A percentile compares a stretch with the other conserved stretches of the same genome.
phyloP scores from a whole-genome alignment of 2,329 filamentous ascomycete species.

The Claviceps africana region DNA sequence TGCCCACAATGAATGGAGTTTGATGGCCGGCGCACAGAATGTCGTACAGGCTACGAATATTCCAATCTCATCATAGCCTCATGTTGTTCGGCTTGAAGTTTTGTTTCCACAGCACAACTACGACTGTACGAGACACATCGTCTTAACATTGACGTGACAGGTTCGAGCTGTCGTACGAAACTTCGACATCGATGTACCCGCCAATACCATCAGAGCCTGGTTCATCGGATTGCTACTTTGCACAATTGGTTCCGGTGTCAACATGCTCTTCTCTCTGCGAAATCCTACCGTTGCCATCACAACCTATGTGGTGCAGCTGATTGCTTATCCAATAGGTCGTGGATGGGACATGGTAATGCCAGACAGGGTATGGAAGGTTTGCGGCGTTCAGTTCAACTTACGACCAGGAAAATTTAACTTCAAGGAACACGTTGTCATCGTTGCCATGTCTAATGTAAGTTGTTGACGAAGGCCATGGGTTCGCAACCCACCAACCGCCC shows the following conservation, averaged over 20 bases:
- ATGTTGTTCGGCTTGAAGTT: neutral
- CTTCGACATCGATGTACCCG: constrained; percentile 49
- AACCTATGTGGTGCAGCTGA: constrained; percentile 47
- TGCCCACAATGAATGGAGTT: neutral
- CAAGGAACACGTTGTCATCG: constrained; percentile 48
- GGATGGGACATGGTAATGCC: constrained; percentile 42
- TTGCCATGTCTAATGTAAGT: constrained; percentile 50
- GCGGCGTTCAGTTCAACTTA: constrained; percentile 41
- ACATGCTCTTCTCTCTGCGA: constrained; percentile 46
- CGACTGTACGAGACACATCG: neutral
- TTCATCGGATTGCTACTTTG: constrained; percentile 45
- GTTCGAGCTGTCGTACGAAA: constrained; percentile 53
- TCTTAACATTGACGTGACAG: constrained; percentile 17
- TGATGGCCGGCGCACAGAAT: neutral
- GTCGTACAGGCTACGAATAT: too few relatives aligned
- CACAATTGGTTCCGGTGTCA: constrained; percentile 47
- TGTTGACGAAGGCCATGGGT: neutral
- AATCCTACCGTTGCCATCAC: constrained; percentile 45
- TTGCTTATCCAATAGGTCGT: constrained; percentile 45
- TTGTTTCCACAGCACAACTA: too few relatives aligned
- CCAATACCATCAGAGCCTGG: constrained; percentile 52
- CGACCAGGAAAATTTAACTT: constrained; percentile 45
- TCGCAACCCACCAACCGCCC: neutral
- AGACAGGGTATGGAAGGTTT: constrained; percentile 34
- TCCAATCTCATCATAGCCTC: neutral